Base-by-base conservation (phyloP, 2,329 filamentous ascomycete species). In the Alternaria gaisen region DNA sequence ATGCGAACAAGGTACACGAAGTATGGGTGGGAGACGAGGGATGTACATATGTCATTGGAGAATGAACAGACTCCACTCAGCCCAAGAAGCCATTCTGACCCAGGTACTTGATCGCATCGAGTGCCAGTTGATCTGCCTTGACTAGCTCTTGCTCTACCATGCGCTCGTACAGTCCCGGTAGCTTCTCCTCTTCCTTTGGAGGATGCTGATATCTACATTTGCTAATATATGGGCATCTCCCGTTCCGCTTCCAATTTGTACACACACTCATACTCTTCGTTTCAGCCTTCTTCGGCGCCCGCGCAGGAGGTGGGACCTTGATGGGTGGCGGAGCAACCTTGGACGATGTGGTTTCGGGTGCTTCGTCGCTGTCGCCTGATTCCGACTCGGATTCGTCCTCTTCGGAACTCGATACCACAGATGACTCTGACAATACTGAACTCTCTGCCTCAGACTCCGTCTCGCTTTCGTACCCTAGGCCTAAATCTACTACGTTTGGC, bases 1-100 rank as follows among this genome's bases (percentile, higher is more conserved):
- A 88, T 30, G 87, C 88, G 2, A 83, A 84, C 8, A 82, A 84
- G 58, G 74, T 85, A 12, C 90, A 92, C 68, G 89, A 92, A 78
- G 90, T 92, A 1, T 91, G 88, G 87, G 84, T 91, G 47, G 89
- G 90, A 1, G 67, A 76, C 1, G 80, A 85, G 61, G 90, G 90
- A 0, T 92, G 90, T 74, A 91, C 87, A 3, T 90, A 89, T 79
- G 87, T 88, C 26, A 87, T 88, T 72, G 86, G 86, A 24, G 85
- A 88, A 69, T 86, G 53, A 72, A 32, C 34, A 18, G 8, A 11
- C n/a, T n/a, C 14, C 16, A 18, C 11, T 68, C 55, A 77, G n/a
- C 73, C 73, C 2, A 84, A 73, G 61, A 83, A 80, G 1, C 81
- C 80, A 34, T 77, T 66, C 40, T 76, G 74, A 3, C 82, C 82